A percentile compares a stretch with the other conserved stretches of the same genome.
Evolutionary conservation across 805 yeast species (phyloP).

Genomic region (Yamadazyma takamatsuzukensis): DNA sequence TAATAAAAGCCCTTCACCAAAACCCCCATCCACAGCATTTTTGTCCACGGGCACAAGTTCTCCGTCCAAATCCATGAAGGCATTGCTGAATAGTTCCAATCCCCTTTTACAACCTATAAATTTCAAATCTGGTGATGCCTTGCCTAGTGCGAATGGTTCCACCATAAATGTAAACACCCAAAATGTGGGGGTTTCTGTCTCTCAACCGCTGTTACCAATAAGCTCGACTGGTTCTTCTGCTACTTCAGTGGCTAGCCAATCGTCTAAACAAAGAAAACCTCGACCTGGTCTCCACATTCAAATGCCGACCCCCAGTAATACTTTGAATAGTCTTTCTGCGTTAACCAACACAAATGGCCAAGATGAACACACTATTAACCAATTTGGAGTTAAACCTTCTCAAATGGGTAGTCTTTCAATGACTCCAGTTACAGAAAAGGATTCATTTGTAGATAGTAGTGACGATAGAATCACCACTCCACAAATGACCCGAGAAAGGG

Average conservation of each 20-base stretch:
- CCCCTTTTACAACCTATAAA: conserved; percentile 57
- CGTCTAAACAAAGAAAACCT: conserved; percentile 13
- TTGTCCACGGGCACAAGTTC: conserved; percentile 23
- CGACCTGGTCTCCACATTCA: conserved; percentile 52
- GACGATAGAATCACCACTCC: conserved; percentile 10
- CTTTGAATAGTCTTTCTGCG: conserved; percentile 32
- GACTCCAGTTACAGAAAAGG: conserved; percentile 76
- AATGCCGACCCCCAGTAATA: conserved; percentile 67
- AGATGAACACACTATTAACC: conserved; percentile 52
- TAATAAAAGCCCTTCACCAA: conserved; percentile 36
- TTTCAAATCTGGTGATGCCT: conserved; percentile 31
- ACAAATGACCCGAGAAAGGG: conserved; percentile 11
- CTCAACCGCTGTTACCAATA: too few species aligned
- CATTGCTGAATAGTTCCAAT: conserved; percentile 40
- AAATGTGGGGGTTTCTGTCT: not conserved
- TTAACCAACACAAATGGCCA: conserved; percentile 25
- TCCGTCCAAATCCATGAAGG: conserved; percentile 47
- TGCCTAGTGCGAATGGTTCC: too few species aligned
- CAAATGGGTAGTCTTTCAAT: conserved; percentile 58
- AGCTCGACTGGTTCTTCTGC: too few species aligned
- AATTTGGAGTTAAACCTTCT: conserved; percentile 61
- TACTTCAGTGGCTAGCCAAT: conserved; percentile 1
- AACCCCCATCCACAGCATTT: conserved; percentile 20
- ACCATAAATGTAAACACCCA: not conserved
- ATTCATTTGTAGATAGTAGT: conserved; percentile 14